Evolutionary conservation across 1,284 basidiomycete species (phyloP).

Genomic region (Cryptococcus jaspeensis): DNA sequence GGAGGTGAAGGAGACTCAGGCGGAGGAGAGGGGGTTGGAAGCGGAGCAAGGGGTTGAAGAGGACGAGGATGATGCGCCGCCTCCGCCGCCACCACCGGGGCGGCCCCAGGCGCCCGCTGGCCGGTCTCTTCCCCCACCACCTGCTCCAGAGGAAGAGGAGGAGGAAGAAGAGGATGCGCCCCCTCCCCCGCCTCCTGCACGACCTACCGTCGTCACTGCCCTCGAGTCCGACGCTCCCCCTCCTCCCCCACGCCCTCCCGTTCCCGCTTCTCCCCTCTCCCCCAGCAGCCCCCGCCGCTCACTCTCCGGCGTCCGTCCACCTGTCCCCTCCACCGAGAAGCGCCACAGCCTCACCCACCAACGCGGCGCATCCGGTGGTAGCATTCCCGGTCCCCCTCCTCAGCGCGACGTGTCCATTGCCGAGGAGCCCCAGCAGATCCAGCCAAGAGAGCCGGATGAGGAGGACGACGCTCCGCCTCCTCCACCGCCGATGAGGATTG

Average conservation of each 20-base stretch:
- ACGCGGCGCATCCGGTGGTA: no score
- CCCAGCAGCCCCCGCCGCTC: not conserved
- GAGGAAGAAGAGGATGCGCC: constrained; percentile 15
- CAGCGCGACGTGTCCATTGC: not conserved
- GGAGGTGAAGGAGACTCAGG: constrained; percentile 6
- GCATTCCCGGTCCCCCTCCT: not conserved
- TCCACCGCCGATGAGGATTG: constrained; percentile 4
- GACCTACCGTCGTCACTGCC: constrained; percentile 4
- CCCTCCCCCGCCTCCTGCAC: constrained; percentile 28
- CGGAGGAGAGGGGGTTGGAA: constrained; percentile 13
- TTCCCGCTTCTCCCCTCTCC: constrained; percentile 5
- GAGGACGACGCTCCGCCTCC: constrained; percentile 63
- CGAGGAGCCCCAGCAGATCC: not conserved
- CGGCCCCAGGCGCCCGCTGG: constrained; percentile 16
- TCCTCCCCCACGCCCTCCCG: constrained; percentile 2
- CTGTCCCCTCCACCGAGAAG: constrained; percentile 10
- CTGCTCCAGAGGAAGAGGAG: constrained; percentile 6
- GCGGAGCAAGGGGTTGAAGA: constrained; percentile 18
- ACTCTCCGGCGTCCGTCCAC: constrained; percentile 14
- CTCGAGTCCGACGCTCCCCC: not conserved
- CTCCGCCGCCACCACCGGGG: constrained; percentile 23
- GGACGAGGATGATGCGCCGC: constrained; percentile 13
- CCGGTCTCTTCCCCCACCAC: constrained; percentile 14
- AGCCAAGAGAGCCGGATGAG: constrained; percentile 84
- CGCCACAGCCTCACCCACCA: not conserved